These are phyloP conservation scores for Carnegiea gigantea DNA, from an alignment of 179 eudicot genomes.

Conservation along the genomic window DNA sequence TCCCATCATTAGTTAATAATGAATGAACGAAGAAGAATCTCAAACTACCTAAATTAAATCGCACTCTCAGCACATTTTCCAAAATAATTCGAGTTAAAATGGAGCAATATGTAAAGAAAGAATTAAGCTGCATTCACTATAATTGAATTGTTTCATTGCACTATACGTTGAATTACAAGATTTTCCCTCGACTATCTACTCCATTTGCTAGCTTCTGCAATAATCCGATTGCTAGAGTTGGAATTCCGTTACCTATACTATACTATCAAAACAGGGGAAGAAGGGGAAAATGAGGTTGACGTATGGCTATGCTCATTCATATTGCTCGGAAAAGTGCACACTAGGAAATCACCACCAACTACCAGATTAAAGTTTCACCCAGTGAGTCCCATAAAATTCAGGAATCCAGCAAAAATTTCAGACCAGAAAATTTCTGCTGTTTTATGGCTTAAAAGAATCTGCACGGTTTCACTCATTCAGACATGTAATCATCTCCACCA, in stretches of 20 bases:
- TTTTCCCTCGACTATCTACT: background rate
- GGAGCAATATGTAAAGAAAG: background rate
- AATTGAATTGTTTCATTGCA: background rate
- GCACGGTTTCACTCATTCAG: slow-evolving; percentile 34
- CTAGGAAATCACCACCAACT: too few species aligned
- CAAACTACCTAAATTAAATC: too few species aligned
- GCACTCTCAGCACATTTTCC: background rate
- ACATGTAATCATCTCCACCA: slow-evolving; percentile 60
- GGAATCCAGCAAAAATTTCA: too few species aligned
- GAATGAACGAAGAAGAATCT: background rate
- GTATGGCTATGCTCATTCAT: background rate
- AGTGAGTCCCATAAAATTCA: too few species aligned
- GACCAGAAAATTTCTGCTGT: too few species aligned
- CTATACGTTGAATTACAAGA: slow-evolving; percentile 17
- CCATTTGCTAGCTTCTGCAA: background rate
- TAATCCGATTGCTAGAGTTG: background rate
- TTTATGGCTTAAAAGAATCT: too few species aligned
- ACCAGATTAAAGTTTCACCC: too few species aligned
- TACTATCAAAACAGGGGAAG: background rate
- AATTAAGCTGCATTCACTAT: background rate
- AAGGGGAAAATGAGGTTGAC: slow-evolving; percentile 6
- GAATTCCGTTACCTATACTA: background rate
- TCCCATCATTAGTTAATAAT: too few species aligned
- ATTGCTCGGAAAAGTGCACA: too few species aligned
- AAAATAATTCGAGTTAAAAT: background rate